phyloP scores from a whole-genome alignment of 192 early-diverging fungal genomes.

The Mortierella alpina region DNA sequence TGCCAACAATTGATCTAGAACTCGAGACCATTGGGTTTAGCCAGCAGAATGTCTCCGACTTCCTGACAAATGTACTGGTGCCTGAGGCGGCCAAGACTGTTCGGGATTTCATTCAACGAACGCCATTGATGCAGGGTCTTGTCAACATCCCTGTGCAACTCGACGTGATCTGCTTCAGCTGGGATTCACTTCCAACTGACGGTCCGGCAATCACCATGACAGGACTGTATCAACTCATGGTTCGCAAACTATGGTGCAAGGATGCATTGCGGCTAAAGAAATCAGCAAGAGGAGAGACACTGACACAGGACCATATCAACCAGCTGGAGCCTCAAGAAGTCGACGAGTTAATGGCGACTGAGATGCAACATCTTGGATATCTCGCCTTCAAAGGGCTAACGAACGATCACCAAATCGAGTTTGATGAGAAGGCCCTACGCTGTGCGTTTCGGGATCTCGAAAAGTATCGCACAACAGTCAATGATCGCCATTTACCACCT shows the following conservation, averaged over 20 bases:
- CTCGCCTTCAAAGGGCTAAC: conserved; percentile 7
- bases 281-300: neutral
- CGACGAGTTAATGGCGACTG: neutral
- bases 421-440: neutral
- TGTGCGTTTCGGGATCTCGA: neutral
- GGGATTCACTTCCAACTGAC: conserved; percentile 6
- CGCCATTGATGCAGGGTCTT: conserved; percentile 18
- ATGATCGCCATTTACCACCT: neutral
- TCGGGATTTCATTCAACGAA: conserved; percentile 18
- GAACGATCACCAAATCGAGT: conserved; percentile 17
- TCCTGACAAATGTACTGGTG: neutral
- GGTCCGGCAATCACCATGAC: conserved; percentile 5
- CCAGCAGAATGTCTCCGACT: conserved; percentile 4
- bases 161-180: conserved; percentile 15
- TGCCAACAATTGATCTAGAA: neutral
- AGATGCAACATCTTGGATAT: conserved; percentile 10
- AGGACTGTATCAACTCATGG: conserved; percentile 11
- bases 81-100: no score
- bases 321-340: neutral
- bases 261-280: conserved; percentile 9
- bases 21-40: conserved; percentile 14
- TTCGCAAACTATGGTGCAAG: conserved; percentile 14
- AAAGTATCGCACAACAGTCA: neutral
- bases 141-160: conserved; percentile 24
- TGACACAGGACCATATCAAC: neutral